Evolutionary conservation across 495 filamentous ascomycete species (phyloP).

Genomic region (Penicillium coffeae): DNA sequence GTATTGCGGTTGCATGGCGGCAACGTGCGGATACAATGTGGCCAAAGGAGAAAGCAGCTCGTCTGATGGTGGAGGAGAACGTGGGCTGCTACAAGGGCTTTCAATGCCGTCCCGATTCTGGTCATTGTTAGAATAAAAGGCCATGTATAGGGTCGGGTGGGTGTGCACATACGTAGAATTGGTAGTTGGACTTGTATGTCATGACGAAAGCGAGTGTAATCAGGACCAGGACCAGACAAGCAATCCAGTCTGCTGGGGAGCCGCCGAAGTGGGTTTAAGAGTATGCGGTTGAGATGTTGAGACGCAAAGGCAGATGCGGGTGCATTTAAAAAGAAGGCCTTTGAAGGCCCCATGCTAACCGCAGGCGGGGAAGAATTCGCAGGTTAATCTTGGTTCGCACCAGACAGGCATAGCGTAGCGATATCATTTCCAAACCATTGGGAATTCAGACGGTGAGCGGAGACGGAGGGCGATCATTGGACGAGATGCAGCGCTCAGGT

Average conservation of each 20-base stretch:
- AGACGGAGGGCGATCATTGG: slow-evolving; percentile 5
- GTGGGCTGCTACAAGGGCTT: slow-evolving; percentile 23
- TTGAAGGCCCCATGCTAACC: slow-evolving; percentile 7
- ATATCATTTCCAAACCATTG: background rate
- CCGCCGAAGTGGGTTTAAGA: too few species aligned
- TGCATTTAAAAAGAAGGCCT: slow-evolving; percentile 7
- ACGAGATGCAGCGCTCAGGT: slow-evolving; percentile 1
- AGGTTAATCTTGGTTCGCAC: background rate
- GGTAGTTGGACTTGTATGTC: slow-evolving; percentile 46
- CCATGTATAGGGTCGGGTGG: slow-evolving; percentile 22
- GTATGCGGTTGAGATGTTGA: slow-evolving; percentile 7
- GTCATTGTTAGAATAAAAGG: slow-evolving; percentile 7
- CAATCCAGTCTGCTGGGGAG: too few species aligned
- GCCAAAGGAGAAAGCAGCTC: slow-evolving; percentile 38
- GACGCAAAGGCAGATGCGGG: slow-evolving; percentile 4
- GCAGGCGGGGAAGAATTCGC: background rate
- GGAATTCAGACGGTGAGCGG: background rate
- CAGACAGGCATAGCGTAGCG: background rate
- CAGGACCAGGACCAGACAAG: background rate
- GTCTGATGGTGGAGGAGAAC: slow-evolving; percentile 22
- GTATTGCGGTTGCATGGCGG: slow-evolving; percentile 36
- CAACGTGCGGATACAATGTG: slow-evolving; percentile 39
- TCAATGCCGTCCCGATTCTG: slow-evolving; percentile 23
- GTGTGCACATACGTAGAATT: slow-evolving; percentile 21
- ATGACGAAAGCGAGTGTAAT: slow-evolving; percentile 14